These are phyloP conservation scores for Vigna mungo DNA, from an alignment of 306 rosid species.

Conservation along the genomic window DNA sequence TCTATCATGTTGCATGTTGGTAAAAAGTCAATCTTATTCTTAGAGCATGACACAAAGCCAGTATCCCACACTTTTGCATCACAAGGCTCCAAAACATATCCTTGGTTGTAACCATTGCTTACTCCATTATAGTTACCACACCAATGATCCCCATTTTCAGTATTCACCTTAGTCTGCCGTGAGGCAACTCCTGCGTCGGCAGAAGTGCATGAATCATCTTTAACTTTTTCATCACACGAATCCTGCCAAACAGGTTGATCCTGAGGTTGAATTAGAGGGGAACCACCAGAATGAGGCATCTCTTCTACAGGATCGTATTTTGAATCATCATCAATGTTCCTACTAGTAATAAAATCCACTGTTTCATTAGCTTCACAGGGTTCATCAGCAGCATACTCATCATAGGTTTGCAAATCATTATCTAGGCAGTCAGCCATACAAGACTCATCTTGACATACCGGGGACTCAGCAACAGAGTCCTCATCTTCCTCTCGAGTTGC, in stretches of 20 bases:
- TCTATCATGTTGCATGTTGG: slow-evolving; percentile 88
- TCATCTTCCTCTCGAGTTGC: slow-evolving; percentile 64
- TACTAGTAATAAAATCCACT: slow-evolving; percentile 30
- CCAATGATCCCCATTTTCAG: slow-evolving; percentile 62
- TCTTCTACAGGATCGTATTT: slow-evolving; percentile 36
- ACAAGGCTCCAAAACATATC: slow-evolving; percentile 71
- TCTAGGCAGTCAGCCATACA: slow-evolving; percentile 42
- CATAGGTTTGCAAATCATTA: slow-evolving; percentile 51
- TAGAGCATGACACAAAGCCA: slow-evolving; percentile 65
- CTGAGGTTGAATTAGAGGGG: slow-evolving; percentile 36
- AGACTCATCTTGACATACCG: slow-evolving; percentile 48
- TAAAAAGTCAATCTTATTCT: slow-evolving; percentile 70
- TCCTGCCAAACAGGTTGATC: slow-evolving; percentile 50
- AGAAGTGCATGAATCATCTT: slow-evolving; percentile 66
- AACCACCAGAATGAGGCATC: slow-evolving; percentile 31
- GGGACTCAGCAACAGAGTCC: slow-evolving; percentile 78
- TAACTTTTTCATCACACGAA: slow-evolving; percentile 56
- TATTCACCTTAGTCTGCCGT: slow-evolving; percentile 53
- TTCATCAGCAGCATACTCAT: slow-evolving; percentile 53
- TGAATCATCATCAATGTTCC: slow-evolving; percentile 43
- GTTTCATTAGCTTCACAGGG: slow-evolving; percentile 35
- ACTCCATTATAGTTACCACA: slow-evolving; percentile 52
- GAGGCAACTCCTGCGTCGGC: slow-evolving; percentile 50
- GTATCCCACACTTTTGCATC: slow-evolving; percentile 75
- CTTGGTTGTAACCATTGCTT: slow-evolving; percentile 58